A percentile compares a stretch with the other conserved stretches of the same genome.
phyloP scores from a whole-genome alignment of 169 alveolate genomes.

The Plasmodium coatneyi region DNA sequence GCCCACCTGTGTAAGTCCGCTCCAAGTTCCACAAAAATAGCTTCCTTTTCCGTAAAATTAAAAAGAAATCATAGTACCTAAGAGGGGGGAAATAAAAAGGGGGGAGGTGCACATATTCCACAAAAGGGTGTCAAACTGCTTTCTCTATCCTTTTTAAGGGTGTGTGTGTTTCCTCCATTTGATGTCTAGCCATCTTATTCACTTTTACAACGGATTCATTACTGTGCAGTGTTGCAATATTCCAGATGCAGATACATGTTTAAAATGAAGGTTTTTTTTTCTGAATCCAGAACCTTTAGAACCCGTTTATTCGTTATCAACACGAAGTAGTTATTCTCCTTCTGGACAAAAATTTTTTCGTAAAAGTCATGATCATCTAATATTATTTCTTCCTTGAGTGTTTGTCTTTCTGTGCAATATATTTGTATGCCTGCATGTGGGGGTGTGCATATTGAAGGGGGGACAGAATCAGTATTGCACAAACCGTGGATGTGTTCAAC shows the following conservation, averaged over 20 bases:
- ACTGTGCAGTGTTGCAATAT: slow-evolving; percentile 32
- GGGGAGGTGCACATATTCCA: neutral
- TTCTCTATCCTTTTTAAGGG: neutral
- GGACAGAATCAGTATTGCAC: neutral
- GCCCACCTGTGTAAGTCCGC: slow-evolving; percentile 43
- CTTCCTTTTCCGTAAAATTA: slow-evolving; percentile 31
- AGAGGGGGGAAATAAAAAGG: neutral
- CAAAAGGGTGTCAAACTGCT: neutral
- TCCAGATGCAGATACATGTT: slow-evolving; percentile 30
- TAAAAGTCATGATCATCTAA: slow-evolving; percentile 22
- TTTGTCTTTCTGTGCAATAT: slow-evolving; percentile 17
- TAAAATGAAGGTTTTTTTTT: slow-evolving; percentile 22
- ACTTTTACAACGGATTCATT: neutral
- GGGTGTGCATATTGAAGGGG: neutral
- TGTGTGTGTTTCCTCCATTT: neutral
- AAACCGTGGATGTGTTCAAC: neutral
- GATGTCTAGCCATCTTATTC: neutral
- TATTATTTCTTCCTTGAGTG: slow-evolving; percentile 17
- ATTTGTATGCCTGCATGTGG: slow-evolving; percentile 26
- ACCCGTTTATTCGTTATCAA: slow-evolving; percentile 59
- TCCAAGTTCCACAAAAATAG: slow-evolving; percentile 51
- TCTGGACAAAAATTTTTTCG: slow-evolving; percentile 46
- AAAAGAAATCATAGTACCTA: slow-evolving; percentile 53
- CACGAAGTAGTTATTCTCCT: slow-evolving; percentile 24
- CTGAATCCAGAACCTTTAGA: slow-evolving; percentile 44